Percentiles rank a stretch among this genome's conserved stretches.
phyloP scores from a whole-genome alignment of 345 rosid species.

The Balakata baccata region DNA sequence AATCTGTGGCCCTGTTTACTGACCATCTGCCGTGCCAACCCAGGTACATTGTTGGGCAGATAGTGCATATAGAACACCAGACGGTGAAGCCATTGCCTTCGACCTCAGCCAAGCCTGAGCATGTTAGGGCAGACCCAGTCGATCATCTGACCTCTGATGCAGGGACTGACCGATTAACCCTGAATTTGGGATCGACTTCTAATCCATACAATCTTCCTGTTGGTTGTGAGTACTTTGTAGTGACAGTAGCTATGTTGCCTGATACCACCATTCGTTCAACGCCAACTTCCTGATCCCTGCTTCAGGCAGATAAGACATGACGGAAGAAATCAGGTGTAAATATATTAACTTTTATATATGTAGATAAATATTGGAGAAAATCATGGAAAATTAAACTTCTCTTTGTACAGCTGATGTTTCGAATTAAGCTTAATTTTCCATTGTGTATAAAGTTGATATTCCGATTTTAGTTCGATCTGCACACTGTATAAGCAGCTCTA shows the following conservation, averaged over 20 bases:
- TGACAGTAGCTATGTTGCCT: conserved; percentile 98
- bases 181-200: conserved; percentile 47
- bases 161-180: conserved; percentile 48
- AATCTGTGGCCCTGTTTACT: conserved; percentile 86
- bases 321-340: conserved; percentile 66
- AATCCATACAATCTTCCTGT: conserved; percentile 78
- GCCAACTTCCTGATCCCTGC: conserved; percentile 86
- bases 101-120: conserved; percentile 41
- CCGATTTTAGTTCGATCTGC: background rate
- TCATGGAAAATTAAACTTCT: conserved; percentile 24
- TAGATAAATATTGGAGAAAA: conserved; percentile 11
- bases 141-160: conserved; percentile 48
- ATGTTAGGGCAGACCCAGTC: conserved; percentile 31
- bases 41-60: conserved; percentile 73
- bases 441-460: conserved; percentile 35
- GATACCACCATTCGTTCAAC: conserved; percentile 66
- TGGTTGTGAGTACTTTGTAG: conserved; percentile 88
- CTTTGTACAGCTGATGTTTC: conserved; percentile 47
- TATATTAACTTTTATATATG: conserved; percentile 10
- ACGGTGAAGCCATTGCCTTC: conserved; percentile 49
- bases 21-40: conserved; percentile 84
- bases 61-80: conserved; percentile 91
- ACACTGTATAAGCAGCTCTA: background rate
- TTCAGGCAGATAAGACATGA: conserved; percentile 63
- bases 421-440: conserved; percentile 35